Percentiles rank a stretch among this genome's conserved stretches.
Conservation (phyloP, 495 filamentous ascomycete species). For the Hypoxylon cercidicola region DNA sequence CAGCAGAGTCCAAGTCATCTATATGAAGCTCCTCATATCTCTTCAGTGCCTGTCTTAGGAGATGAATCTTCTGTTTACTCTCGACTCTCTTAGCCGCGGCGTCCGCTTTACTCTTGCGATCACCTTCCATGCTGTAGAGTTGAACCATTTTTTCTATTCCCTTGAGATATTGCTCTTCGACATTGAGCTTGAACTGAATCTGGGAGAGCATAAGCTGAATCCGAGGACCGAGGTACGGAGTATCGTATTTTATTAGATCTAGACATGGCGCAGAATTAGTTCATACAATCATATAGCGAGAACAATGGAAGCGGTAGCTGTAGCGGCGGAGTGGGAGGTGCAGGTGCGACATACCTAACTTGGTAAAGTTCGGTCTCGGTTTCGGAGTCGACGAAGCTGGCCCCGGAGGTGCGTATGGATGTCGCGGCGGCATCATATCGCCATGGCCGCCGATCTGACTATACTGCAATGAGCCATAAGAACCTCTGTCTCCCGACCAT, state of each 20-base stretch:
- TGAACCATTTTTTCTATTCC: slow-evolving; percentile 99
- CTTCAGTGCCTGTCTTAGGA: slow-evolving; percentile 94
- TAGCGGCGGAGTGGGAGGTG: not conserved
- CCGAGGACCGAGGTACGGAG: slow-evolving; percentile 90
- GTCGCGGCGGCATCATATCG: slow-evolving; percentile 83
- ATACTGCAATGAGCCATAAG: slow-evolving; percentile 56
- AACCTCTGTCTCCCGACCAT: slow-evolving; percentile 52
- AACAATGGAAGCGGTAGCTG: not conserved
- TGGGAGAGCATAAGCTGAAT: slow-evolving; percentile 99
- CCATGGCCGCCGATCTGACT: slow-evolving; percentile 61
- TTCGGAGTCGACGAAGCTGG: slow-evolving; percentile 76
- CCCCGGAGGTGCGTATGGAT: slow-evolving; percentile 80
- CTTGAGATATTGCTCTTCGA: slow-evolving; percentile 99
- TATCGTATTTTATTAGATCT: slow-evolving; percentile 99
- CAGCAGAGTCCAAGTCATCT: slow-evolving; percentile 81
- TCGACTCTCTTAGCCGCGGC: slow-evolving; percentile 89
- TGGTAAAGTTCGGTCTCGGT: slow-evolving; percentile 88
- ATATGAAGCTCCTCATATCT: slow-evolving; percentile 98
- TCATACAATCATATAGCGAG: not conserved
- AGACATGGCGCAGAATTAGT: slow-evolving; percentile 29
- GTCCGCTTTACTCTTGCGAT: slow-evolving; percentile 92
- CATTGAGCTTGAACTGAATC: slow-evolving; percentile 97
- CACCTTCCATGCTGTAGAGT: slow-evolving; percentile 97
- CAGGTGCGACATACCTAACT: slow-evolving; percentile 76
- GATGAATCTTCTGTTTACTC: slow-evolving; percentile 96